phyloP scores from a whole-genome alignment of 352 stramenopile species.

The Globisporangium ultimum region DNA sequence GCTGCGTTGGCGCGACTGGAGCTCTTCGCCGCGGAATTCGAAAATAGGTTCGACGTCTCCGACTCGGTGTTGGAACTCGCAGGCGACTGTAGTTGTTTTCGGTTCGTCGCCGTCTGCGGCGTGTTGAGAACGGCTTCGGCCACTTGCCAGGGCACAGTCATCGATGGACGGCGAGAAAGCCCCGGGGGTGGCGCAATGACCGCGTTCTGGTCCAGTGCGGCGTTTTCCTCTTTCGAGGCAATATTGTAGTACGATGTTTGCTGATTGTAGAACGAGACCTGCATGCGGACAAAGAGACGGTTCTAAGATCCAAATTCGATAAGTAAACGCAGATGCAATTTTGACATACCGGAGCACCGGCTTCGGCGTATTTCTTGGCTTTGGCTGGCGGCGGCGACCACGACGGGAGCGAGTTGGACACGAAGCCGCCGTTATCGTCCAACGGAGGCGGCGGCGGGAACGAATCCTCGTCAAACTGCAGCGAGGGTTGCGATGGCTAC shows the following conservation, averaged over 20 bases:
- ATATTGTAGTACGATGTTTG: constrained; percentile 73
- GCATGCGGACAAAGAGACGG: neutral
- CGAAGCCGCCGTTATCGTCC: constrained; percentile 62
- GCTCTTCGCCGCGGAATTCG: constrained; percentile 6
- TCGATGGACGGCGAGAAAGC: constrained; percentile 70
- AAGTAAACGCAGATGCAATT: neutral
- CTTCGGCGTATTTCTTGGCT: constrained; percentile 64
- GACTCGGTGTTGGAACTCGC: constrained; percentile 25
- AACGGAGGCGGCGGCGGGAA: constrained; percentile 71
- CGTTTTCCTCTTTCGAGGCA: constrained; percentile 55
- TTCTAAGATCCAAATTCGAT: neutral
- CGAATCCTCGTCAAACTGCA: constrained; percentile 64
- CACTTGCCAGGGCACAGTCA: constrained; percentile 86
- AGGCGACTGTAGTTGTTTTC: constrained; percentile 57
- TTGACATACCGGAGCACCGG: constrained; percentile 14
- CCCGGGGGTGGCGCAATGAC: constrained; percentile 66
- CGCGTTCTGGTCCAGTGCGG: constrained; percentile 56
- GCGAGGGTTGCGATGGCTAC: constrained; percentile 22
- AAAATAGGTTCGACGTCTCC: constrained; percentile 41
- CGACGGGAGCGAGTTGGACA: constrained; percentile 62
- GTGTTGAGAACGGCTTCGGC: constrained; percentile 81
- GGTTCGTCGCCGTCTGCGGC: constrained; percentile 58
- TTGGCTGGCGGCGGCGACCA: constrained; percentile 75
- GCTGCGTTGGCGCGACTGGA: constrained; percentile 41
- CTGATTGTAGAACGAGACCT: constrained; percentile 69